These are phyloP conservation scores for Mycena citricolor DNA, from an alignment of 1,284 basidiomycete genomes.

Conservation along the genomic window DNA sequence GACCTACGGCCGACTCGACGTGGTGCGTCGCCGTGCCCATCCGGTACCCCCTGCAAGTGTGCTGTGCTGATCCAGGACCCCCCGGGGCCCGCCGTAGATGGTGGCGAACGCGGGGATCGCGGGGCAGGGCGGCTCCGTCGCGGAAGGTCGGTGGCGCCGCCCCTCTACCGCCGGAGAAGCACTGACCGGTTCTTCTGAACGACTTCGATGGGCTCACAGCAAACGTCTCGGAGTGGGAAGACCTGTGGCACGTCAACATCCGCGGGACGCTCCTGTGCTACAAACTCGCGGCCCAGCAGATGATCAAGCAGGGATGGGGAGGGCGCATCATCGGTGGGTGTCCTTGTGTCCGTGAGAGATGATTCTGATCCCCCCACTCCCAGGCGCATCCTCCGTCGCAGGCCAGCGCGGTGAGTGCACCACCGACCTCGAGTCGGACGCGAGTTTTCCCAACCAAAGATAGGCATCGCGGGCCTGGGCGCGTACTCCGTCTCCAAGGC, in stretches of 20 bases:
- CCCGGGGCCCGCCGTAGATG: conserved; percentile 26
- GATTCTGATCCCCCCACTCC: neutral
- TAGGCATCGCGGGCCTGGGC: conserved; percentile 24
- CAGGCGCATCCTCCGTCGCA: conserved; percentile 37
- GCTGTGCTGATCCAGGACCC: no score
- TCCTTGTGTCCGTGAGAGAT: neutral
- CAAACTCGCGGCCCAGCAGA: conserved; percentile 38
- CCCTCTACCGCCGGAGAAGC: no score
- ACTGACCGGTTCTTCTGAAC: neutral
- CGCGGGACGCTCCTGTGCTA: conserved; percentile 37
- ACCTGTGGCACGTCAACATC: conserved; percentile 33
- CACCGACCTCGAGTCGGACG: neutral
- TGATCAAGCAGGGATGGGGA: conserved; percentile 40
- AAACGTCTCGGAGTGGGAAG: conserved; percentile 29
- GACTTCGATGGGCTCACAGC: conserved; percentile 14
- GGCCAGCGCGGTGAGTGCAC: conserved; percentile 35
- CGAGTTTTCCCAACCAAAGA: neutral
- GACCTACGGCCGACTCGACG: conserved; percentile 34
- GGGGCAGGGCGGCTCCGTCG: conserved; percentile 8
- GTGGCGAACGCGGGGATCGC: conserved; percentile 34
- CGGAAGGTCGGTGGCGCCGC: conserved; percentile 21
- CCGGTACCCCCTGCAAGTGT: neutral
- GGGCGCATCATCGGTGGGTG: conserved; percentile 37
- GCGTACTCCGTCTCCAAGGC: conserved; percentile 34
- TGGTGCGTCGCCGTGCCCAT: conserved; percentile 23